phyloP scores from a whole-genome alignment of 202 grass and related monocot genomes.

The Hordeum pubiflorum region DNA sequence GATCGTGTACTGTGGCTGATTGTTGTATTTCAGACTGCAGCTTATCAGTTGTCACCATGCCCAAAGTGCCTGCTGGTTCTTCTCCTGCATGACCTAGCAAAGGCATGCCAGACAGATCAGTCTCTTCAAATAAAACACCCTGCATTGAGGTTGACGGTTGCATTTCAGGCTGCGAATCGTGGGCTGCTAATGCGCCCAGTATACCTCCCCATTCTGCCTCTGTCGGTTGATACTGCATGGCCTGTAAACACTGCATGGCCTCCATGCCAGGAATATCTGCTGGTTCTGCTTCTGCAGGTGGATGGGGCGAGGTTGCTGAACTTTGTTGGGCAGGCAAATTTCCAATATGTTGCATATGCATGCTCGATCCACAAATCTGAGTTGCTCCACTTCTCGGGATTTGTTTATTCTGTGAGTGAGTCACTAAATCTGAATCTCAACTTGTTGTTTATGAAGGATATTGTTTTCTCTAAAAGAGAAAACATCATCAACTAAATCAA shows the following conservation, averaged over 20 bases:
- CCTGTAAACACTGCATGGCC: background rate
- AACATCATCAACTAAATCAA: background rate
- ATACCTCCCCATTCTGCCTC: conserved; percentile 13
- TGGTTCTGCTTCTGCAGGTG: background rate
- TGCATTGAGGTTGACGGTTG: conserved; percentile 4
- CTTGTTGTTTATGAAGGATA: background rate
- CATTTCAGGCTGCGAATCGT: conserved; percentile 2
- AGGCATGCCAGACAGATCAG: background rate
- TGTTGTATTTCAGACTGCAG: background rate
- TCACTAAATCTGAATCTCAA: background rate
- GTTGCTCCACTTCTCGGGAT: background rate
- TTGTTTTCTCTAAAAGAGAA: background rate
- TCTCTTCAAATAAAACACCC: background rate
- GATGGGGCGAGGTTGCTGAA: background rate
- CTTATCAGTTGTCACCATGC: background rate
- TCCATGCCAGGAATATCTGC: background rate
- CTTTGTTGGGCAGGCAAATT: background rate
- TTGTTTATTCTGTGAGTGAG: background rate
- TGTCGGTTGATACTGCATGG: background rate
- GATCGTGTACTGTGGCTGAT: background rate
- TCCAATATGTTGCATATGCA: background rate
- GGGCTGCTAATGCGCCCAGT: background rate
- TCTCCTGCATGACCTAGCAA: background rate
- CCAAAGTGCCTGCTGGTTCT: background rate
- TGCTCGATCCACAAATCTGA: background rate